These are phyloP conservation scores for Ceratobasidium sp. DNA, from an alignment of 1,284 basidiomycete genomes.

Conservation along the genomic window DNA sequence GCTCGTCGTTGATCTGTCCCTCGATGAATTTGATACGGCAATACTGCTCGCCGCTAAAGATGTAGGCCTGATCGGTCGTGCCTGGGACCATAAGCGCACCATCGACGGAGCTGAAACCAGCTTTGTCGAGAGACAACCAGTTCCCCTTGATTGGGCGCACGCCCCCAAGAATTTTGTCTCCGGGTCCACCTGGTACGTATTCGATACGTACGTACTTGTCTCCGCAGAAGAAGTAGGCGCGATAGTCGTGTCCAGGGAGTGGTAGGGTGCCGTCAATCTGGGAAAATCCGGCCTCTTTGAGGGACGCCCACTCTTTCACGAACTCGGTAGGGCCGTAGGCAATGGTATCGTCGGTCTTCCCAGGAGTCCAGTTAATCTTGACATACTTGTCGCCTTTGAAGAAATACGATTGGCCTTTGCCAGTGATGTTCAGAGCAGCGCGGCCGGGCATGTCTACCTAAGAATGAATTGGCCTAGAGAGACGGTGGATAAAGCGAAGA, in stretches of 20 bases:
- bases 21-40: slow-evolving; percentile 13
- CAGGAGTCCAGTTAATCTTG: slow-evolving; percentile 20
- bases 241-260: slow-evolving; percentile 2
- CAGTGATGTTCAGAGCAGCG: neutral
- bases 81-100: slow-evolving; percentile 9
- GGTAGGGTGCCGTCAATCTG: slow-evolving; percentile 20
- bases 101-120: slow-evolving; percentile 13
- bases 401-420: slow-evolving; percentile 3
- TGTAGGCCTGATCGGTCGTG: slow-evolving; percentile 1
- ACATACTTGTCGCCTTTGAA: slow-evolving; percentile 15
- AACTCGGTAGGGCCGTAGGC: slow-evolving; percentile 4
- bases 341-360: neutral
- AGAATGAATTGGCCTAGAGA: no score
- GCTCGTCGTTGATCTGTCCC: slow-evolving; percentile 8
- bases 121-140: slow-evolving; percentile 15
- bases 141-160: neutral
- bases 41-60: slow-evolving; percentile 18
- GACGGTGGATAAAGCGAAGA: no score
- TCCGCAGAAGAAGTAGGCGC: slow-evolving; percentile 18
- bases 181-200: slow-evolving; percentile 2
- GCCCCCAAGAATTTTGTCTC: slow-evolving; percentile 8
- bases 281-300: slow-evolving; percentile 16
- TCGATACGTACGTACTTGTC: slow-evolving; percentile 10
- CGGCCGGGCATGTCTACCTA: slow-evolving; percentile 4
- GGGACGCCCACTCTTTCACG: slow-evolving; percentile 14